phyloP scores from a whole-genome alignment of 116 monocot genomes.

The Trichopus zeylanicus region DNA sequence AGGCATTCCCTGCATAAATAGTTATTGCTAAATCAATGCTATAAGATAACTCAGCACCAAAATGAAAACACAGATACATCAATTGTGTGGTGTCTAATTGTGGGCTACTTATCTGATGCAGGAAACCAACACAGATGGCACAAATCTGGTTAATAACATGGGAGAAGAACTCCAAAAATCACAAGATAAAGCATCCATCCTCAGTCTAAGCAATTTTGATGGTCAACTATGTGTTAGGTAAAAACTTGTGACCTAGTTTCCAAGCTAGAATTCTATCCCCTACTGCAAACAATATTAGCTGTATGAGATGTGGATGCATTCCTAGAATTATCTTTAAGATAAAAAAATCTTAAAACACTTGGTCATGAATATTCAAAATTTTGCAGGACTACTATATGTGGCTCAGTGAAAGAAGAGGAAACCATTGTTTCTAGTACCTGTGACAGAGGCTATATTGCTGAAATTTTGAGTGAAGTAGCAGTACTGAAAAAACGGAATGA shows the following conservation, averaged over 20 bases:
- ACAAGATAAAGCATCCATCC: slow-evolving; percentile 7
- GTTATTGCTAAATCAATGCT: background rate
- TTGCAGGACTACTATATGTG: slow-evolving; percentile 22
- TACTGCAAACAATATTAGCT: background rate
- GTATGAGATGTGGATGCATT: background rate
- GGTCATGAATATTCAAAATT: background rate
- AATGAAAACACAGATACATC: background rate
- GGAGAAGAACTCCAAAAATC: background rate
- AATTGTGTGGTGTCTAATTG: background rate
- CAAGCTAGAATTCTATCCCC: background rate
- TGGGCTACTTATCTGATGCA: slow-evolving; percentile 6
- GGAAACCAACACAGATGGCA: slow-evolving; percentile 3
- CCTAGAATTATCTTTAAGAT: background rate
- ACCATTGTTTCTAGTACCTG: slow-evolving; percentile 3
- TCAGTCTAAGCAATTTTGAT: slow-evolving; percentile 1
- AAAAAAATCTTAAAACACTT: background rate
- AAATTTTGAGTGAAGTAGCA: slow-evolving; percentile 35
- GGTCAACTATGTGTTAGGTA: slow-evolving; percentile 3
- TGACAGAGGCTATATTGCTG: slow-evolving; percentile 12
- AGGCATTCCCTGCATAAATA: background rate
- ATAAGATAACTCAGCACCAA: background rate
- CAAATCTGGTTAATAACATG: background rate
- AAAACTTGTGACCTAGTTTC: background rate
- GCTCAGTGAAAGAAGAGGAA: slow-evolving; percentile 11
- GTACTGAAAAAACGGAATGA: slow-evolving; percentile 43